Conservation (phyloP, 352 stramenopile species). For the Saprolegnia diclina region DNA sequence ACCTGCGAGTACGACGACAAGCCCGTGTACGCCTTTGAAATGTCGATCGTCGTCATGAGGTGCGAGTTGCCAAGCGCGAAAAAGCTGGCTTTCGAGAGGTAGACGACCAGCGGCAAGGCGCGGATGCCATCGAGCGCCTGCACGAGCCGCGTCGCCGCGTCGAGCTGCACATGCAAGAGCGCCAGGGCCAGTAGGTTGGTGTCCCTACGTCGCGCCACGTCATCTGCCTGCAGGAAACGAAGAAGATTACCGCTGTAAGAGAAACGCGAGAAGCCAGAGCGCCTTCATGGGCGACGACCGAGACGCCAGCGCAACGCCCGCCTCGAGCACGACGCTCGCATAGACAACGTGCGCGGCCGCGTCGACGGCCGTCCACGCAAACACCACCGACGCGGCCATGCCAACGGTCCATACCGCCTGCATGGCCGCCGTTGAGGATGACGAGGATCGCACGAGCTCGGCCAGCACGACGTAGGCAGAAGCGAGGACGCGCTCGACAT, state of each 20-base stretch:
- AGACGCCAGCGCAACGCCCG: neutral
- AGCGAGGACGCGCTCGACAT: constrained; percentile 31
- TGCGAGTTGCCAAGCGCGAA: constrained; percentile 86
- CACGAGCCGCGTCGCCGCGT: neutral
- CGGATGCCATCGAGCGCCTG: neutral
- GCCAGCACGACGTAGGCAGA: constrained; percentile 36
- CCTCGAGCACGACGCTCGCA: neutral
- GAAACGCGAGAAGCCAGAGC: constrained; percentile 17
- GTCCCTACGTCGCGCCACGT: neutral
- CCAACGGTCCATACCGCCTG: constrained; percentile 32
- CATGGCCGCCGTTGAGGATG: neutral
- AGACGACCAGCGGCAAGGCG: constrained; percentile 13
- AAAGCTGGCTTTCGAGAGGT: constrained; percentile 61
- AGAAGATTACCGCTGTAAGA: constrained; percentile 27
- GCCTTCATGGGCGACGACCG: neutral
- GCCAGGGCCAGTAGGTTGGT: constrained; percentile 29
- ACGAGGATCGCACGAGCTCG: neutral
- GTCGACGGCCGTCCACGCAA: neutral
- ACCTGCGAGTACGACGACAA: constrained; percentile 71
- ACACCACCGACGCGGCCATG: constrained; percentile 29
- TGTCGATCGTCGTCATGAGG: constrained; percentile 85
- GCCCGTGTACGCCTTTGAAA: constrained; percentile 82
- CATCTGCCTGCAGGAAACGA: no score
- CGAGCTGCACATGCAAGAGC: constrained; percentile 28
- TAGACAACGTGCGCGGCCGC: neutral